A percentile compares a stretch with the other conserved stretches of the same genome.
These are phyloP conservation scores for Knufia fluminis DNA, from an alignment of 2,329 filamentous ascomycete genomes.

Conservation along the genomic window DNA sequence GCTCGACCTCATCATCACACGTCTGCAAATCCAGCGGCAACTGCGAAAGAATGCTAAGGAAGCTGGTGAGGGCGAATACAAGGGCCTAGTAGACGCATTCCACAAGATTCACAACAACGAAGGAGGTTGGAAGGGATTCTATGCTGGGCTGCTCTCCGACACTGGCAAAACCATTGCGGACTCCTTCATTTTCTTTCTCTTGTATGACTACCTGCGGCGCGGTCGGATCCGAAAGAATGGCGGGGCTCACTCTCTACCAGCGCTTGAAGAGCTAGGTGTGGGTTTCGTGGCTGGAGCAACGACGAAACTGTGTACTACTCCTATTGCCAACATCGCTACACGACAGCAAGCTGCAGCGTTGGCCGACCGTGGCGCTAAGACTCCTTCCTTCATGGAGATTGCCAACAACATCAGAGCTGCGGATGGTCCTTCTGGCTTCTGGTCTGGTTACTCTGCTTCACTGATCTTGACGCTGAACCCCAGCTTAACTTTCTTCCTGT, in stretches of 20 bases:
- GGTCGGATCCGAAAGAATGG: slow-evolving; percentile 32
- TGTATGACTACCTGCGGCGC: slow-evolving; percentile 54
- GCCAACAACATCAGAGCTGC: slow-evolving; percentile 55
- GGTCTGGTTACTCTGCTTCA: slow-evolving; percentile 78
- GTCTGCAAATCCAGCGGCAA: slow-evolving; percentile 68
- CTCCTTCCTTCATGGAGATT: slow-evolving; percentile 44
- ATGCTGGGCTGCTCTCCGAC: slow-evolving; percentile 54
- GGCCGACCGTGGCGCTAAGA: slow-evolving; percentile 12
- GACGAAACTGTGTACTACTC: slow-evolving; percentile 67
- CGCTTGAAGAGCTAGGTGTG: slow-evolving; percentile 63
- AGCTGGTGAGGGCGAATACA: slow-evolving; percentile 45
- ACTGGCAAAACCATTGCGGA: slow-evolving; percentile 61
- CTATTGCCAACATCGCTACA: slow-evolving; percentile 72
- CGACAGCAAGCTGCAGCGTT: slow-evolving; percentile 64
- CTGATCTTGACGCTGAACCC: slow-evolving; percentile 77
- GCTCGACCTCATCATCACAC: slow-evolving; percentile 69
- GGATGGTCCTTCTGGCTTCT: slow-evolving; percentile 66
- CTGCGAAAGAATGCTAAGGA: slow-evolving; percentile 32
- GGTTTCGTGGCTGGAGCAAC: slow-evolving; percentile 66
- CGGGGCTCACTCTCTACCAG: slow-evolving; percentile 41
- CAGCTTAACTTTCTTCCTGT: slow-evolving; percentile 74
- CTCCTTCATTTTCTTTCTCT: slow-evolving; percentile 78
- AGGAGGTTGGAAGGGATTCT: slow-evolving; percentile 63
- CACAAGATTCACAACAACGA: slow-evolving; percentile 61
- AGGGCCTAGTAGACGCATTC: slow-evolving; percentile 58